These are phyloP conservation scores for Echinochloa phyllopogon DNA, from an alignment of 176 grass and related monocot species.

Conservation along the genomic window DNA sequence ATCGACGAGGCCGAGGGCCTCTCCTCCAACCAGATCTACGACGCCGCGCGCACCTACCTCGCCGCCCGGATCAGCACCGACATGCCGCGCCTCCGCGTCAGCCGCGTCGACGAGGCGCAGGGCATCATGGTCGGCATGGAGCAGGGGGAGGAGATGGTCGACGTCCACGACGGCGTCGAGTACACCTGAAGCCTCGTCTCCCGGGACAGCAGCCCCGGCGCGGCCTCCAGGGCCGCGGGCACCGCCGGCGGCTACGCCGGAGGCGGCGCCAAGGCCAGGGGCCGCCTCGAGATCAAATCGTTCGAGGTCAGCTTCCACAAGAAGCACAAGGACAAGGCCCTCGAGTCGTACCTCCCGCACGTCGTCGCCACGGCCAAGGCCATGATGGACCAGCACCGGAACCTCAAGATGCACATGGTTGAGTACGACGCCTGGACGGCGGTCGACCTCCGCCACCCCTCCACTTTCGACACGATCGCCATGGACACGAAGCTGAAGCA, in stretches of 20 bases:
- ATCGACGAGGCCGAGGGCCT: conserved; percentile 49
- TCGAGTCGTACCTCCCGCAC: conserved; percentile 61
- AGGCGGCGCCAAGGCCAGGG: neutral
- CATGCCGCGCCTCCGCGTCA: conserved; percentile 36
- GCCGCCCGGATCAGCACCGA: conserved; percentile 37
- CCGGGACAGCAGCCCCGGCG: neutral
- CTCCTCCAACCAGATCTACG: conserved; percentile 51
- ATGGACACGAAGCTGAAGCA: conserved; percentile 49
- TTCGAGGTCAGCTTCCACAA: conserved; percentile 70
- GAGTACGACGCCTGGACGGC: conserved; percentile 53
- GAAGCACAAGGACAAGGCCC: conserved; percentile 56
- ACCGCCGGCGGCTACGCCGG: neutral
- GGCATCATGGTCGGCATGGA: conserved; percentile 50
- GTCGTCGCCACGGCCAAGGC: conserved; percentile 45
- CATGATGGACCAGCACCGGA: conserved; percentile 44
- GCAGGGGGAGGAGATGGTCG: conserved; percentile 46
- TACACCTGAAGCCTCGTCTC: conserved; percentile 56
- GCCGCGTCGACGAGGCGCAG: conserved; percentile 35
- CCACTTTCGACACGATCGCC: conserved; percentile 68
- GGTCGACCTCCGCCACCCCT: conserved; percentile 60
- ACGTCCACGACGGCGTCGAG: conserved; percentile 41
- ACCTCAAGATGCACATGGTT: conserved; percentile 56
- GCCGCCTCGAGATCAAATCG: conserved; percentile 10
- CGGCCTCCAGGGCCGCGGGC: neutral
- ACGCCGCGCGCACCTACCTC: conserved; percentile 56